These are phyloP conservation scores for Spergularia bocconei DNA, from an alignment of 148 eudicot species.

Conservation along the genomic window DNA sequence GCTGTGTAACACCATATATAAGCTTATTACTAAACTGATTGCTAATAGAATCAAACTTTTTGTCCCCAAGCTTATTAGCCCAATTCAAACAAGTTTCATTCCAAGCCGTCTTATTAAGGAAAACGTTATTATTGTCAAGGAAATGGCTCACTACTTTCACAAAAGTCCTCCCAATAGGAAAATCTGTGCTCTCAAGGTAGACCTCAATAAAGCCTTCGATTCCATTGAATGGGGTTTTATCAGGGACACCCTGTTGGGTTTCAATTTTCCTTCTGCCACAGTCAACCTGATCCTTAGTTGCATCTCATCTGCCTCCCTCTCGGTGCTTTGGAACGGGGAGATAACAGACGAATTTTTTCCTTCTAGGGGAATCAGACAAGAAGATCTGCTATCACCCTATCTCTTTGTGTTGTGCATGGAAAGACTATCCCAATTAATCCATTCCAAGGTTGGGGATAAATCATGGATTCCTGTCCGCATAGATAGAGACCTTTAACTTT, in stretches of 20 bases:
- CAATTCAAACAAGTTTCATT: not conserved
- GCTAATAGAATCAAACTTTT: not conserved
- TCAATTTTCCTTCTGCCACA: not conserved
- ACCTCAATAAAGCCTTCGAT: not conserved
- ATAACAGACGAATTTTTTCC: not conserved
- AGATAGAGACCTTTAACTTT: accelerated
- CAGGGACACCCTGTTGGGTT: not conserved
- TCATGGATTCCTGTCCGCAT: not conserved
- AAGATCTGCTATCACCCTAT: not conserved
- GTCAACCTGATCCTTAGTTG: not conserved
- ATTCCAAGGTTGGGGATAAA: not conserved
- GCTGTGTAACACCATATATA: not conserved
- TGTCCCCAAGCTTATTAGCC: not conserved
- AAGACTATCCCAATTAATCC: not conserved
- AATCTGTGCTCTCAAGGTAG: not conserved
- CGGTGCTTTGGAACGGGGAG: not conserved
- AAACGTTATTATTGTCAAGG: not conserved
- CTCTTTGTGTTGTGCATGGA: not conserved
- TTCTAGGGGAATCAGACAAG: not conserved
- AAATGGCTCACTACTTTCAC: not conserved
- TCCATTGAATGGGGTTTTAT: not conserved
- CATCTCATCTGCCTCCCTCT: not conserved
- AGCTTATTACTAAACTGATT: not conserved
- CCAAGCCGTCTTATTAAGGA: not conserved
- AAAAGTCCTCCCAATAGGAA: not conserved